phyloP scores from a whole-genome alignment of 2,329 filamentous ascomycete species.

The Tolypocladium endophyticum region DNA sequence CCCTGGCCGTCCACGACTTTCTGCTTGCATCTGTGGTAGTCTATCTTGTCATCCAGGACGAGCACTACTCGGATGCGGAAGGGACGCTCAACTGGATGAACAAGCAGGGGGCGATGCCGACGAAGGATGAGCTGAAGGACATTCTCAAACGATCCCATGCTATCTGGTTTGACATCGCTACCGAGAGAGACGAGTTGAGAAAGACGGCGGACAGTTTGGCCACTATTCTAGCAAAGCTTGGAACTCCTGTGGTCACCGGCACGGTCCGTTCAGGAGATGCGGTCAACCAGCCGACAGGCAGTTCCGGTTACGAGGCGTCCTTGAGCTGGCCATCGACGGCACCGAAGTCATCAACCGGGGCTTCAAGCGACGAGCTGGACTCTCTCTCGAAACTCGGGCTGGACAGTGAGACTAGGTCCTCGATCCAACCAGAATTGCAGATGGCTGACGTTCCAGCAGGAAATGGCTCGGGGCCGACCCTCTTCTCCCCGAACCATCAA shows the following conservation, averaged over 20 bases:
- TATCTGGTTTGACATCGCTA: constrained; percentile 32
- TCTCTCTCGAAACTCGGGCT: background rate
- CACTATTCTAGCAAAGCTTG: constrained; percentile 33
- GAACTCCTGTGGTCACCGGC: constrained; percentile 9
- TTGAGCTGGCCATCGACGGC: background rate
- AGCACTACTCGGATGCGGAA: constrained; percentile 25
- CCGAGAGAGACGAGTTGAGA: constrained; percentile 25
- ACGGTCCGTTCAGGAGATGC: background rate
- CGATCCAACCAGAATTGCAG: background rate
- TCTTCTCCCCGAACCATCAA: constrained; percentile 12
- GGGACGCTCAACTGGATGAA: constrained; percentile 23
- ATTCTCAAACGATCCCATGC: constrained; percentile 30
- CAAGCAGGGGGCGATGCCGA: constrained; percentile 18
- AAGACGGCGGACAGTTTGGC: constrained; percentile 36
- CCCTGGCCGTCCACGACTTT: constrained; percentile 49
- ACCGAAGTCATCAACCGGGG: background rate
- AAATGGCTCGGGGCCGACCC: constrained; percentile 8
- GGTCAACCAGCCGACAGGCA: background rate
- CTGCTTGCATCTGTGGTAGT: constrained; percentile 51
- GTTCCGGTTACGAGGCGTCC: background rate
- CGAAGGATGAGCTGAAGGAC: constrained; percentile 26
- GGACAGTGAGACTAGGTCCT: background rate
- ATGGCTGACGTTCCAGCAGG: background rate
- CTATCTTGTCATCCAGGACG: constrained; percentile 39
- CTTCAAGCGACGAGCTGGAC: background rate